Base-by-base conservation (phyloP, 805 yeast species). In the Sugiyamaella americana region DNA sequence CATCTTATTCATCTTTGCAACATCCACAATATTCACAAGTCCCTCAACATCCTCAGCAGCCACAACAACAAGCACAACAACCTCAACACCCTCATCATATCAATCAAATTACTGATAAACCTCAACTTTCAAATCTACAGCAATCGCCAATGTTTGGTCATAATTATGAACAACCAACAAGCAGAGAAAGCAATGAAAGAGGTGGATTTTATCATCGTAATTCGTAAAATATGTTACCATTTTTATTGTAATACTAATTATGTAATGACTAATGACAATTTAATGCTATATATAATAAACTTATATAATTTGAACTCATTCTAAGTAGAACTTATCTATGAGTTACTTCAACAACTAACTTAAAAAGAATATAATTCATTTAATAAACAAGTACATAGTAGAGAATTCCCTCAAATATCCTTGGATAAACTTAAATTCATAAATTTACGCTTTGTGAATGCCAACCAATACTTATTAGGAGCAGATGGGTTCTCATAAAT, bases 391-490 rank as follows among this genome's bases (percentile, higher is more conserved):
- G n/a, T n/a, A n/a, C n/a, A n/a, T n/a, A n/a, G n/a, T n/a, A n/a
- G n/a, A n/a, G n/a, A n/a, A n/a, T n/a, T n/a, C n/a, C n/a, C n/a
- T n/a, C n/a, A n/a, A n/a, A n/a, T n/a, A 30, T 6, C 36, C 29
- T 34, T 35, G 32, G 51, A 83, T 58, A 87, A 73, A 56, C 84
- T 78, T 67, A 89, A 87, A 70, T 93, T 93, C 98, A 93, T 93
- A 65, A 93, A 93, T 64, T 87, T 80, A 69, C 95, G 84, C 70
- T 93, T 82, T 35, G 96, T 85, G 66, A 93, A 93, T 1, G 97
- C 96, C 59, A 93, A 70, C 99, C 99, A 93, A 69, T 77, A 82
- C 60, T 91, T 93, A 58, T 91, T 84, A 34, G 98, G 98, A 17
- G 36, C 53, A 32, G 59, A 61, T 43, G 69, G 70, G 44, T 76